Evolutionary conservation across 2,329 filamentous ascomycete genomes (phyloP).

Genomic region (Paecilomyces fulvus): DNA sequence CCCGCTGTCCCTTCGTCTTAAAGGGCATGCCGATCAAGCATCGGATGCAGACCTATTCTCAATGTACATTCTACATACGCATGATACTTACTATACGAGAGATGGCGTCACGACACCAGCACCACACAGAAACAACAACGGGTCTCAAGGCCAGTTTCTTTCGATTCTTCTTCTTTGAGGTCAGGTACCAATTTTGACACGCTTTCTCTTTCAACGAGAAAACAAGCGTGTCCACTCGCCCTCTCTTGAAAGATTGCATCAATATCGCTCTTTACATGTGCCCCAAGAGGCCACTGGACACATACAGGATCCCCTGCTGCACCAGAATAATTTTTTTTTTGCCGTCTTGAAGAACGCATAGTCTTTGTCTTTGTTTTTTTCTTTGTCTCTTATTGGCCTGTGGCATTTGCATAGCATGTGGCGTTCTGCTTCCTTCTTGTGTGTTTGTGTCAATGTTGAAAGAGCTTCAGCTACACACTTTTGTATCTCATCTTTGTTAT

Average conservation of each 20-base stretch:
- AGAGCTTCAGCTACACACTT: conserved; percentile 4
- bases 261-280: background rate
- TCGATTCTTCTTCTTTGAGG: background rate
- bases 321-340: background rate
- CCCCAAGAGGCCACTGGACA: background rate
- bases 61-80: background rate
- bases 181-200: background rate
- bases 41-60: background rate
- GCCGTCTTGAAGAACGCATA: background rate
- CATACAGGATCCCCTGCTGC: background rate
- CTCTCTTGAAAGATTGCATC: background rate
- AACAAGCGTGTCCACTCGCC: background rate
- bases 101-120: conserved; percentile 8
- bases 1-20: background rate
- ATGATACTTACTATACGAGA: conserved; percentile 6
- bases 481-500: conserved; percentile 3
- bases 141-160: background rate
- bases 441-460: background rate
- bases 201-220: background rate
- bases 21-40: background rate
- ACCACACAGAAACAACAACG: background rate
- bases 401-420: conserved; percentile 1
- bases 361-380: background rate
- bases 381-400: background rate
- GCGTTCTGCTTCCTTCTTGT: conserved; percentile 1